Conservation (phyloP, 345 rosid species). For the Physaria fendleri region DNA sequence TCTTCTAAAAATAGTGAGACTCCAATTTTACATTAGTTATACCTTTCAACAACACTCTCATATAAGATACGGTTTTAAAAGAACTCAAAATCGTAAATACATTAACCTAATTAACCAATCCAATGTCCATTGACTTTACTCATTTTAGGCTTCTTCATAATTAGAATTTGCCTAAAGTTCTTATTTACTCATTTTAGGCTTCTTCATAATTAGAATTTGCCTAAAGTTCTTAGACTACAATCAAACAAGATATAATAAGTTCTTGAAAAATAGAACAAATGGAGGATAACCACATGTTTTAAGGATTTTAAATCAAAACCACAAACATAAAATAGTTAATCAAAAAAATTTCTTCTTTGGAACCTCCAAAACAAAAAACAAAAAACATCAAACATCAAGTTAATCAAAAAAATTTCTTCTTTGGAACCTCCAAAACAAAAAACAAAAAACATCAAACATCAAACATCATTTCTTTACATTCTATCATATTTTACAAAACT, state of each 20-base stretch:
- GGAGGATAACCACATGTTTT: not conserved
- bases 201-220: too few relatives aligned
- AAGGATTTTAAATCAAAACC: not conserved
- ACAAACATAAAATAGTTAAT: conserved; percentile 22
- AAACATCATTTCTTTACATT: conserved; percentile 11
- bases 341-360: conserved; percentile 1
- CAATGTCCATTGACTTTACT: not conserved
- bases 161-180: not conserved
- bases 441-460: not conserved
- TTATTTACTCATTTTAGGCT: too few relatives aligned
- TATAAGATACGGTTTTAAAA: not conserved
- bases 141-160: too few relatives aligned
- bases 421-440: conserved; percentile 6
- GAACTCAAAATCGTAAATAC: not conserved
- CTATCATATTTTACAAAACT: not conserved
- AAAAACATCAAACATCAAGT: not conserved
- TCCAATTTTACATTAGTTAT: not conserved
- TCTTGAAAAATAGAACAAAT: conserved; percentile 4
- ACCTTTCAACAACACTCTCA: not conserved
- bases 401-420: conserved; percentile 1
- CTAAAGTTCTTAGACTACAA: not conserved
- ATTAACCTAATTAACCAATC: not conserved
- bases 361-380: conserved; percentile 1
- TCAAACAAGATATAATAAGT: too few relatives aligned
- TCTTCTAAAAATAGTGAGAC: not conserved